A percentile compares a stretch with the other conserved stretches of the same genome.
These are phyloP conservation scores for Daldinia bambusicola DNA, from an alignment of 495 filamentous ascomycete genomes.

Conservation along the genomic window DNA sequence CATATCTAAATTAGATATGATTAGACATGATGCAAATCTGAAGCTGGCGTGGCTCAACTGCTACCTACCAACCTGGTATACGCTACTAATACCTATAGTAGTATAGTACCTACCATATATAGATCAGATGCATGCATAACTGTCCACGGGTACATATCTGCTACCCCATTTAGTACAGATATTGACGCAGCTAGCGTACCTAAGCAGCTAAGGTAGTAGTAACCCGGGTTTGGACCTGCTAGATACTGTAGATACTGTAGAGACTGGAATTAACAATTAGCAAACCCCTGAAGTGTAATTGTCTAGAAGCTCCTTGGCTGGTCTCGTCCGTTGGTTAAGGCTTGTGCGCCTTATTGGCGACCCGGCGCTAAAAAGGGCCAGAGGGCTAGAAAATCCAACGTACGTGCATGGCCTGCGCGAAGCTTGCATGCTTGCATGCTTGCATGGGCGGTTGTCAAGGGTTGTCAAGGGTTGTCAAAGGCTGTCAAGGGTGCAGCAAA, in stretches of 20 bases:
- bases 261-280: not conserved
- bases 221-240: too few relatives aligned
- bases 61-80: not conserved
- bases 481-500: conserved; percentile 38
- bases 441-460: conserved; percentile 10
- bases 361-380: conserved; percentile 6
- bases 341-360: conserved; percentile 33
- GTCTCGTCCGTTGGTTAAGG: conserved; percentile 18
- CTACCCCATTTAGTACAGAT: too few relatives aligned
- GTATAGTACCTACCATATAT: not conserved
- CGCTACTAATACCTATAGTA: not conserved
- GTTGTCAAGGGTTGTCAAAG: conserved; percentile 41
- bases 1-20: conserved; percentile 21
- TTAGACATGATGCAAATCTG: conserved; percentile 22
- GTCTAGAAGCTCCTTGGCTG: conserved; percentile 11
- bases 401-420: conserved; percentile 1
- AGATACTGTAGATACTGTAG: too few relatives aligned
- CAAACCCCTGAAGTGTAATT: conserved; percentile 1
- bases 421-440: not conserved
- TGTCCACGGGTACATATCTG: too few relatives aligned
- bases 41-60: not conserved
- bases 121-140: not conserved
- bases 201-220: too few relatives aligned
- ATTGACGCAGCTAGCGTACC: too few relatives aligned
- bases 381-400: conserved; percentile 5